Percentiles rank a stretch among this genome's conserved stretches.
Evolutionary conservation across 2,329 filamentous ascomycete species (phyloP).

Genomic region (Graphilbum ipis-grandicollis): DNA sequence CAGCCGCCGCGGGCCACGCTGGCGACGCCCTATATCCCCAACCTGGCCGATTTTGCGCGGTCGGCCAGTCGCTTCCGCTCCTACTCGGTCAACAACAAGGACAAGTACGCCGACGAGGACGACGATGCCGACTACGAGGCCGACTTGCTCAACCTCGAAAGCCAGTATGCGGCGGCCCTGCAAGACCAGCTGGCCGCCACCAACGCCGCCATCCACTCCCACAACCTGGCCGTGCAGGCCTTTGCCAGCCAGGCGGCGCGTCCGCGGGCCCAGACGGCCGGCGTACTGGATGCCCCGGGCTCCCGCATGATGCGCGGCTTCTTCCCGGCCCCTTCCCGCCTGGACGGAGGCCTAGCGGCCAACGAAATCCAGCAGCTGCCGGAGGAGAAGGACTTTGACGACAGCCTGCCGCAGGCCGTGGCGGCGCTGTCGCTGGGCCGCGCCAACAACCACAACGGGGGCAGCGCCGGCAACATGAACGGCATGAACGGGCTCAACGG

Average conservation of each 20-base stretch:
- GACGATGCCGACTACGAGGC: slow-evolving; percentile 57
- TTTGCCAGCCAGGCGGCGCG: slow-evolving; percentile 72
- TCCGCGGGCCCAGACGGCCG: slow-evolving; percentile 79
- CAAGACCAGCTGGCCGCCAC: slow-evolving; percentile 47
- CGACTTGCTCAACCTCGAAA: slow-evolving; percentile 32
- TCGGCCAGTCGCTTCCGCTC: slow-evolving; percentile 82
- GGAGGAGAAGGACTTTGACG: slow-evolving; percentile 64
- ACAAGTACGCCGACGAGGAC: slow-evolving; percentile 82
- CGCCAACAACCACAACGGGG: slow-evolving; percentile 46
- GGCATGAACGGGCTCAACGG: no score
- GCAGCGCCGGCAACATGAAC: slow-evolving; percentile 7
- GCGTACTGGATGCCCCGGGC: slow-evolving; percentile 68
- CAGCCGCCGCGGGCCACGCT: slow-evolving; percentile 61
- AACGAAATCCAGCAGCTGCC: slow-evolving; percentile 58
- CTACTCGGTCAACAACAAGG: slow-evolving; percentile 96
- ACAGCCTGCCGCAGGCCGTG: slow-evolving; percentile 58
- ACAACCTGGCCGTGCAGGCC: slow-evolving; percentile 85
- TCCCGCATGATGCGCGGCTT: slow-evolving; percentile 52
- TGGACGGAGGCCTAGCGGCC: slow-evolving; percentile 60
- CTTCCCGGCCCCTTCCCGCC: slow-evolving; percentile 52
- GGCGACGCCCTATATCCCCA: slow-evolving; percentile 57
- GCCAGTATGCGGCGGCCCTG: slow-evolving; percentile 40
- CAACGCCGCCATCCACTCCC: slow-evolving; percentile 61
- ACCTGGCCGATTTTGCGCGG: slow-evolving; percentile 57
- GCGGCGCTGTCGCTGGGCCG: slow-evolving; percentile 59